Conservation (phyloP, 257 asterid species). For the Ballota nigra region DNA sequence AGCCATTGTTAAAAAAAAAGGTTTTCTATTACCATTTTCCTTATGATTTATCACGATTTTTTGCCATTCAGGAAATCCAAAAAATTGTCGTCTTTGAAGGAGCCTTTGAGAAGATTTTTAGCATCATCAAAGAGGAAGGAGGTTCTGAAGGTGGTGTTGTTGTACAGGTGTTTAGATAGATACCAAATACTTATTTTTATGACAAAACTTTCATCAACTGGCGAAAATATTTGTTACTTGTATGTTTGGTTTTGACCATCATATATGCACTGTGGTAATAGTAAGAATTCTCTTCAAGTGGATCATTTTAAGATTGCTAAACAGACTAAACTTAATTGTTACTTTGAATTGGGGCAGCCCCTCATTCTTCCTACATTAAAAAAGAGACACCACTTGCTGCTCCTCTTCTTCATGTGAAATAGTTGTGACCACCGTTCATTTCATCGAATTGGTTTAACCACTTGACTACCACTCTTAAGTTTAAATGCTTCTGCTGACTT, state of each 20-base stretch:
- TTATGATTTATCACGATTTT: conserved; percentile 11
- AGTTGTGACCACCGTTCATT: not conserved
- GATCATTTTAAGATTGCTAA: not conserved
- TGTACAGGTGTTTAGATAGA: conserved; percentile 68
- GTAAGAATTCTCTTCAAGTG: not conserved
- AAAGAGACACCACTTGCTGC: not conserved
- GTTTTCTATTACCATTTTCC: not conserved
- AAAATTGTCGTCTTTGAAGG: conserved; percentile 97
- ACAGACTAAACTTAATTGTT: not conserved
- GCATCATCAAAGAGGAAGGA: conserved; percentile 93
- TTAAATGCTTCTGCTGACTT: not conserved
- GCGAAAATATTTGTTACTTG: not conserved
- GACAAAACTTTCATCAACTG: not conserved
- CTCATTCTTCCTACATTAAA: too few species aligned
- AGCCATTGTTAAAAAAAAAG: not conserved
- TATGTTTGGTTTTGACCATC: conserved; percentile 11
- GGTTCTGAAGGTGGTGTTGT: conserved; percentile 98
- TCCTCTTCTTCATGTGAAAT: not conserved
- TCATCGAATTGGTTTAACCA: not conserved
- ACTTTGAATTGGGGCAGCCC: not conserved
- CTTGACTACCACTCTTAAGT: not conserved
- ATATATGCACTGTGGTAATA: not conserved
- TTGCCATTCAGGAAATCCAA: conserved; percentile 80
- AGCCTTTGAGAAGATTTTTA: conserved; percentile 91
- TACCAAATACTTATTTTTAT: conserved; percentile 1